phyloP scores from a whole-genome alignment of 2,329 filamentous ascomycete species.

The Colletotrichum sp. region DNA sequence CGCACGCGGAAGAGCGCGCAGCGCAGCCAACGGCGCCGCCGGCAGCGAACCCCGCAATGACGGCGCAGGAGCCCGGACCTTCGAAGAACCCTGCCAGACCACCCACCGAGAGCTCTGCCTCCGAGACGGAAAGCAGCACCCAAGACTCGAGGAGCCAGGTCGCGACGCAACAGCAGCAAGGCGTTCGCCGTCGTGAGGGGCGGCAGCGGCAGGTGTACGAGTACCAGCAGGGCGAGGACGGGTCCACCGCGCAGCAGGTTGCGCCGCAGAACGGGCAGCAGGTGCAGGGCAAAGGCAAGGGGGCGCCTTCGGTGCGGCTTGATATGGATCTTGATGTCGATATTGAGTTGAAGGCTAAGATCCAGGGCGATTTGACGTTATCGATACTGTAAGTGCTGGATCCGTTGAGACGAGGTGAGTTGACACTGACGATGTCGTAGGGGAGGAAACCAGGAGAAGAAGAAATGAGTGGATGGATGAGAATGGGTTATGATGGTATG shows the following conservation, averaged over 20 bases:
- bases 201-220: neutral
- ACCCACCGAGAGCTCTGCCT: neutral
- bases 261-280: neutral
- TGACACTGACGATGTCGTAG: neutral
- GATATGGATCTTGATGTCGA: slow-evolving; percentile 20
- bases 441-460: neutral
- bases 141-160: neutral
- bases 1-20: neutral
- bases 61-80: neutral
- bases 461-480: neutral
- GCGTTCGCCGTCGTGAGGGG: neutral
- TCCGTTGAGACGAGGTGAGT: neutral
- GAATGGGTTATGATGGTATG: neutral
- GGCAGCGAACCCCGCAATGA: neutral
- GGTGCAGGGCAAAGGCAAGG: neutral
- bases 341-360: slow-evolving; percentile 19
- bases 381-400: slow-evolving; percentile 4
- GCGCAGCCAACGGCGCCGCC: neutral
- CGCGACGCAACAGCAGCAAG: neutral
- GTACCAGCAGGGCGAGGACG: neutral
- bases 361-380: slow-evolving; percentile 2
- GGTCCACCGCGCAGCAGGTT: neutral
- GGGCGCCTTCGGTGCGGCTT: slow-evolving; percentile 6
- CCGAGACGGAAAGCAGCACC: neutral
- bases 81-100: neutral